These are phyloP conservation scores for Candida easanensis DNA, from an alignment of 805 yeast species.

Conservation along the genomic window DNA sequence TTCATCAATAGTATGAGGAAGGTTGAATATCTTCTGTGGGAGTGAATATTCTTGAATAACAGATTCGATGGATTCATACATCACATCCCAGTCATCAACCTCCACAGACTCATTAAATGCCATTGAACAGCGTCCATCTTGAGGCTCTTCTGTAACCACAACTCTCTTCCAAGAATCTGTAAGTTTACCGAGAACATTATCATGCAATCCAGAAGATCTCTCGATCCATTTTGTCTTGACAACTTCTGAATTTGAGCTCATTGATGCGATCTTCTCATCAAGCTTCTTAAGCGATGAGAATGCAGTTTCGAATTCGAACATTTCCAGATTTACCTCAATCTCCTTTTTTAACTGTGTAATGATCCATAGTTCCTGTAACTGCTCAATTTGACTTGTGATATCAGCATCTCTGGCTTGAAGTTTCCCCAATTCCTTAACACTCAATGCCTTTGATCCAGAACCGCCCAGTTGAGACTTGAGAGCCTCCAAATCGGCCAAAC, in stretches of 20 bases:
- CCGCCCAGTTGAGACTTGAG: constrained; percentile 12
- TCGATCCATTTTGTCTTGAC: constrained; percentile 10
- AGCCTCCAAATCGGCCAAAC: constrained; percentile 7
- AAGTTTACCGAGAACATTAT: constrained; percentile 6
- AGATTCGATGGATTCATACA: constrained; percentile 14
- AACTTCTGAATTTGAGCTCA: constrained; percentile 7
- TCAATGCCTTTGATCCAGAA: constrained; percentile 1
- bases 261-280: constrained; percentile 9
- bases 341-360: constrained; percentile 23
- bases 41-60: constrained; percentile 11
- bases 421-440: constrained; percentile 17
- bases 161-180: constrained; percentile 17
- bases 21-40: constrained; percentile 11
- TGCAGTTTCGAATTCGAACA: constrained; percentile 26
- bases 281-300: constrained; percentile 20
- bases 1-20: constrained; percentile 18
- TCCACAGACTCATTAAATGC: constrained; percentile 19
- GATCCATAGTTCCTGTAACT: constrained; percentile 25
- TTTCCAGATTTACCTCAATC: constrained; percentile 23
- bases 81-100: constrained; percentile 18
- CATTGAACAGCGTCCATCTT: constrained; percentile 3
- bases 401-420: constrained; percentile 20
- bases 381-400: constrained; percentile 18
- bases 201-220: constrained; percentile 9
- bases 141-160: constrained; percentile 6